Base-by-base conservation (phyloP, 2,329 filamentous ascomycete species). In the Pseudogymnoascus sp. region DNA sequence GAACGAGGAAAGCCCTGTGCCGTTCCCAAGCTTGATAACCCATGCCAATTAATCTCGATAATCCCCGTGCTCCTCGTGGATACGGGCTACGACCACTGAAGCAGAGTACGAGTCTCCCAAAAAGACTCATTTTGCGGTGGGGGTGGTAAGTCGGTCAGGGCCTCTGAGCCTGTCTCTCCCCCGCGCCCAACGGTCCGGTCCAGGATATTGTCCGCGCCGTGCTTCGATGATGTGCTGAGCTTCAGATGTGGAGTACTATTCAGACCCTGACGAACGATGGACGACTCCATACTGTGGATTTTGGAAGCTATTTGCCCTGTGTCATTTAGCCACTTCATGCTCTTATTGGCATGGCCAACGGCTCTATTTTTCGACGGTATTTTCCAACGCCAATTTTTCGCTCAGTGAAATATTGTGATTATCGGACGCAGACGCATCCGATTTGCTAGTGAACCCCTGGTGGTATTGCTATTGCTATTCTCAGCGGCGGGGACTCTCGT, bases 1-100 rank as follows among this genome's bases (percentile, higher is more conserved):
- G 49, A 55, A 55, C 28, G 28, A 35, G 28, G 28, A 18, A 16
- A 55, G 49, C 28, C 49, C 49, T 55, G 49, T 55, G 49, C 49
- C 49, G 49, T 55, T 33, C 28, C 25, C 45, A 52, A 52, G 45
- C n/a, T 52, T 18, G 25, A 55, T 21, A 55, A 35, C 6, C 49
- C 49, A 55, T 55, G 49, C 16, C 49, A 55, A 55, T 55, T 55
- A 55, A 55, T 55, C 49, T 55, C 49, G 49, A 55, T 6, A 55
- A 55, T 55, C 49, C 49, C 49, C 28, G 49, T 55, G 49, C 28
- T 55, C 28, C 28, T 18, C 49, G 28, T 55, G 49, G 49, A 55
- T 55, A 55, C 49, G 28, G 49, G 49, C n/a, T 55, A 55, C 49
- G 49, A 33, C 28, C 16, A 16, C 16, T 55, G 16, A 9, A 7